Evolutionary conservation across 2,329 filamentous ascomycete genomes (phyloP), one percentile per base, ranked within the genome.

Genomic region (Myotisia sp.): DNA sequence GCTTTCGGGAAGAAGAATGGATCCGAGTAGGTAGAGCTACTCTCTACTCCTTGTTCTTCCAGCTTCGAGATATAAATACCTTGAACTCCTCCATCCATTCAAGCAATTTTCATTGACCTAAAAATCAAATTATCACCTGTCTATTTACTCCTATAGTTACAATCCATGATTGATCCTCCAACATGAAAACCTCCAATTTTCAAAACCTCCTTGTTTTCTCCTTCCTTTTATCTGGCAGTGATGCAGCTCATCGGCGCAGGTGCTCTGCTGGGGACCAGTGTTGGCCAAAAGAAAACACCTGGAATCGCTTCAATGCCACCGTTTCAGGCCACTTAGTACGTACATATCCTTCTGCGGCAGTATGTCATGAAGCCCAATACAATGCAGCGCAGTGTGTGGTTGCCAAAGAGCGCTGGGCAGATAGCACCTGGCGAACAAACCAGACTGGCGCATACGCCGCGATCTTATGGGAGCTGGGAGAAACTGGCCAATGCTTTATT

Each of bases 381-480:
- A 34, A 43, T 36, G 39, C 21, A 19, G 36, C 26, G 8, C 24
- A 38, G 9, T 46, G 44, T 21, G 23, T 21, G 4, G 34, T 34
- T 17, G 44, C 41, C 7, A 43, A 40, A 18, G 33, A 43, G 16
- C 36, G 41, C 14, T 47, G 44, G 44, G 34, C 19, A 5, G 29
- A 42, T 13, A 43, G 40, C 29, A 41, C 39, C 27, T 47, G 39
- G 41, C 28, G 42, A 36, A 44, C 44, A 3, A 45, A 48, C 33
- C 47, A 48, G 37, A 42, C 47, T 2, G 47, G 47, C 23, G 47
- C 45, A 5, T 49, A 46, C 29, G 35, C 40, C 3, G 49, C 47
- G 3, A 50, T 52, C 10, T 37, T 46, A n/a, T 53, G 48, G 48
- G 49, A 53, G 30, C 35, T 50, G 6, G 50, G 50, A 12, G 39